Evolutionary conservation across 495 filamentous ascomycete species (phyloP).

Genomic region (Podospora tetraspora): DNA sequence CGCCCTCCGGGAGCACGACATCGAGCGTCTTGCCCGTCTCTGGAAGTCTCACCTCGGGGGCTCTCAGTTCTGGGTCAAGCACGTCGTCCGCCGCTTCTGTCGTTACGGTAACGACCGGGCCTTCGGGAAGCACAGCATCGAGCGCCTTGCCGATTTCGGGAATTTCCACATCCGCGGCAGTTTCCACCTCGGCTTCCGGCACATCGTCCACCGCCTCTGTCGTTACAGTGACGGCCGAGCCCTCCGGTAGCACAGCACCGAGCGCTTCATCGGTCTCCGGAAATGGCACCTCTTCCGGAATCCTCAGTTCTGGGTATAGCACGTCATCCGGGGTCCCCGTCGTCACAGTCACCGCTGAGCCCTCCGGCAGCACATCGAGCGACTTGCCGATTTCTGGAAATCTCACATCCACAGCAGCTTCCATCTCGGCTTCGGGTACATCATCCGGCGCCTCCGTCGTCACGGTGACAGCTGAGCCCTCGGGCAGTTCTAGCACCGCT

Average conservation of each 20-base stretch:
- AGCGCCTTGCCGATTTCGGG: neutral
- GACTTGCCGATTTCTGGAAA: neutral
- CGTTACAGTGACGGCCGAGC: neutral
- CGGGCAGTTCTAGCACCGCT: neutral
- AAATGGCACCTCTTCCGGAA: neutral
- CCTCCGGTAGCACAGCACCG: neutral
- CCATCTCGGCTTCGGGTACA: neutral
- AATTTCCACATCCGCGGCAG: neutral
- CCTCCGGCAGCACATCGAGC: neutral
- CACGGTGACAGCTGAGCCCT: slow-evolving; percentile 11
- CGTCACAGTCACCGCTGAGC: neutral
- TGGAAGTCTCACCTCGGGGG: neutral
- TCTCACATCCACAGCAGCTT: neutral
- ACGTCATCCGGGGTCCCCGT: neutral
- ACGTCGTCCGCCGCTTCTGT: neutral
- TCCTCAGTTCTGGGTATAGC: neutral
- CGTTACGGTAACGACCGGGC: neutral
- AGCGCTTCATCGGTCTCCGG: neutral
- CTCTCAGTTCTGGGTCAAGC: neutral
- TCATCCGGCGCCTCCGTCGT: neutral
- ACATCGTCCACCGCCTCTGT: neutral
- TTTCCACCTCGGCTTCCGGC: neutral
- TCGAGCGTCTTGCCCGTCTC: neutral
- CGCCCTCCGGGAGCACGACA: neutral
- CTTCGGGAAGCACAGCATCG: neutral